Base-by-base conservation (phyloP, 805 yeast genomes). In the Monosporozyma solicola region DNA sequence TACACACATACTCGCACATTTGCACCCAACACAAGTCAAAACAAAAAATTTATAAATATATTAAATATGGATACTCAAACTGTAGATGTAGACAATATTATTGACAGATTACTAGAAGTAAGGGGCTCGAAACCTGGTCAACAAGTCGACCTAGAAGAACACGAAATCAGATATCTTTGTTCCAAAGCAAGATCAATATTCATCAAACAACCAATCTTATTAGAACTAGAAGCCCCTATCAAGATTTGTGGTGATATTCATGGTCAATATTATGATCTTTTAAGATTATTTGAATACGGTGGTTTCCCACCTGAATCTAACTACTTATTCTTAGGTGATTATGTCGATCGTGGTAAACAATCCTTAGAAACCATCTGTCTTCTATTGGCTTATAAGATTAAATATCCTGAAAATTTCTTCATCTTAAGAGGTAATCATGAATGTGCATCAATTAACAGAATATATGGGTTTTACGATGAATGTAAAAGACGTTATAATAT, bases 251-350 rank as follows among this genome's bases (percentile, higher is more conserved):
- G 99, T 72, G 99, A 92, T 72, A 94, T 92, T 66, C 99, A 92
- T 72, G 99, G 99, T 54, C 99, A 92, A 74, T 92, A 94, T 73
- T 92, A 92, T 69, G 99, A 92, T 72, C 80, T 92, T 64, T 79
- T 92, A 69, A 85, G 99, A 72, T 80, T 92, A 63, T 92, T 92
- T 66, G 98, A 94, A 75, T 92, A 92, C 68, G 98, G 99, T 64
- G 99, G 98, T 2, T 92, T 94, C 78, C 99, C 99, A 1, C 99
- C 99, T 11, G 98, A 94, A 71, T 95, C 98, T 20, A 92, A 92
- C 75, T 92, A 92, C 74, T 76, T 92, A 64, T 92, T 92, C 69
- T 74, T 92, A 55, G 99, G 99, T 60, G 99, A 92, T 77, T 92
- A 92, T 68, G 99, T 92, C 60, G 99, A 92, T 76, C 85, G 99